These are phyloP conservation scores for Aspergillus cristatus DNA, from an alignment of 495 filamentous ascomycete genomes.

Conservation along the genomic window DNA sequence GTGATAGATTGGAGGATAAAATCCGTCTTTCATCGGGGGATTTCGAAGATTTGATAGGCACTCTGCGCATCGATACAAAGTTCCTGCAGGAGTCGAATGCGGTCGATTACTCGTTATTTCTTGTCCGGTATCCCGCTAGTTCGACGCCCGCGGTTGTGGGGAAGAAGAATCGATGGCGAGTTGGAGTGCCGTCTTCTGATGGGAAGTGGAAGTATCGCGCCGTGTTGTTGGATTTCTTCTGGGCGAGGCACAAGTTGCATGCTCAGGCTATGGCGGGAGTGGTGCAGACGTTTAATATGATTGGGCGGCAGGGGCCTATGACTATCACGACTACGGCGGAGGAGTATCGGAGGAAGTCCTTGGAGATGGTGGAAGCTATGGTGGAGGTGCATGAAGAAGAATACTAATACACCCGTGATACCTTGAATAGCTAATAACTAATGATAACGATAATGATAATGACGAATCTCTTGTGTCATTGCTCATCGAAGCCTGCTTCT, in stretches of 20 bases:
- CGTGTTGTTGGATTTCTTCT: constrained; percentile 61
- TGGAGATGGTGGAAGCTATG: constrained; percentile 49
- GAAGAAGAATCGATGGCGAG: constrained; percentile 41
- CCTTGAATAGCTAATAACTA: not conserved
- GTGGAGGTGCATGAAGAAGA: constrained; percentile 37
- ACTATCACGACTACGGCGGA: constrained; percentile 57
- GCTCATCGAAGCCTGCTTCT: not conserved
- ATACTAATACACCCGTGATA: not conserved
- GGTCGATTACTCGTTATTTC: constrained; percentile 62
- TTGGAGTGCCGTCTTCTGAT: constrained; percentile 47
- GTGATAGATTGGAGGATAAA: constrained; percentile 57
- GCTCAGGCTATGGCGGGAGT: constrained; percentile 53
- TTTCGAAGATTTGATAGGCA: constrained; percentile 39
- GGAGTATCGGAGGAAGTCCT: constrained; percentile 57
- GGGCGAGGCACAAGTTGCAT: constrained; percentile 57
- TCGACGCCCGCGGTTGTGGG: constrained; percentile 13
- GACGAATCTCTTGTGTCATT: not conserved
- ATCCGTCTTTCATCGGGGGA: constrained; percentile 41
- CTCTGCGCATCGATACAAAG: constrained; percentile 47
- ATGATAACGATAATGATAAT: not conserved
- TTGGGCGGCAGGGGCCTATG: constrained; percentile 53
- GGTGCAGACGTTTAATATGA: constrained; percentile 50
- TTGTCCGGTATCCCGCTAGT: constrained; percentile 47
- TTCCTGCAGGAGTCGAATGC: constrained; percentile 51
- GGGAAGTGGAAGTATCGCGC: constrained; percentile 55